phyloP scores from a whole-genome alignment of 2,329 filamentous ascomycete genomes.

The Diaporthe longicolla region DNA sequence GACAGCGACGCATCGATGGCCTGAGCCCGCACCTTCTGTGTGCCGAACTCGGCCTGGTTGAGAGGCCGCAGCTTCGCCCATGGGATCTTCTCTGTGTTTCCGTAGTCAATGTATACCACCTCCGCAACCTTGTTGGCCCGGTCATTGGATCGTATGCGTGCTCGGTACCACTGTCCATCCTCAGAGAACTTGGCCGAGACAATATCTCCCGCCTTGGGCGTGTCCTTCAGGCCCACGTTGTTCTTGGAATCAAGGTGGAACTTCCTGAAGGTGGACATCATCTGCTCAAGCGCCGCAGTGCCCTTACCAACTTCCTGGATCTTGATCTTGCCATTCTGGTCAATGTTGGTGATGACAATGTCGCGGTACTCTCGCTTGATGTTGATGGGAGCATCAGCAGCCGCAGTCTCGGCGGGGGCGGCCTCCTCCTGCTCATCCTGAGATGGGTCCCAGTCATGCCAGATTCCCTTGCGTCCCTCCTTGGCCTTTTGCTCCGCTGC shows the following conservation, averaged over 20 bases:
- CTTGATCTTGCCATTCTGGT: slow-evolving; percentile 86
- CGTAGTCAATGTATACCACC: slow-evolving; percentile 95
- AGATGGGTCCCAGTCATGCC: slow-evolving; percentile 94
- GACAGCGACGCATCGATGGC: slow-evolving; percentile 89
- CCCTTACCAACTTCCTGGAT: slow-evolving; percentile 91
- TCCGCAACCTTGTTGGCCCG: slow-evolving; percentile 90
- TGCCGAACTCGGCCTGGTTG: slow-evolving; percentile 81
- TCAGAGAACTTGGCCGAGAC: slow-evolving; percentile 92
- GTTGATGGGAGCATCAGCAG: slow-evolving; percentile 65
- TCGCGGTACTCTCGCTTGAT: slow-evolving; percentile 94
- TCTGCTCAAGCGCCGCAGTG: slow-evolving; percentile 84
- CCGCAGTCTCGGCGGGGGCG: slow-evolving; percentile 65
- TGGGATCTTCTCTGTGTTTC: slow-evolving; percentile 89
- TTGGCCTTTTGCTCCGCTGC: slow-evolving; percentile 92
- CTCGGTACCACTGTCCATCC: slow-evolving; percentile 95
- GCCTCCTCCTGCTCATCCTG: slow-evolving; percentile 78
- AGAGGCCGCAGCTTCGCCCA: slow-evolving; percentile 90
- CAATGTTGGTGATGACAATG: slow-evolving; percentile 91
- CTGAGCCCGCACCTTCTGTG: slow-evolving; percentile 87
- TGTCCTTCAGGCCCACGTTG: slow-evolving; percentile 77
- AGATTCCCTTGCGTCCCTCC: slow-evolving; percentile 87
- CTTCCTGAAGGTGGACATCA: slow-evolving; percentile 92
- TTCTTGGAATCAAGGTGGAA: slow-evolving; percentile 92
- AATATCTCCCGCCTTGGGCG: slow-evolving; percentile 91
- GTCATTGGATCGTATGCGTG: slow-evolving; percentile 91